Percentiles rank a stretch among this genome's conserved stretches.
These are phyloP conservation scores for Naematelia encephala DNA, from an alignment of 768 basidiomycete genomes.

Conservation along the genomic window DNA sequence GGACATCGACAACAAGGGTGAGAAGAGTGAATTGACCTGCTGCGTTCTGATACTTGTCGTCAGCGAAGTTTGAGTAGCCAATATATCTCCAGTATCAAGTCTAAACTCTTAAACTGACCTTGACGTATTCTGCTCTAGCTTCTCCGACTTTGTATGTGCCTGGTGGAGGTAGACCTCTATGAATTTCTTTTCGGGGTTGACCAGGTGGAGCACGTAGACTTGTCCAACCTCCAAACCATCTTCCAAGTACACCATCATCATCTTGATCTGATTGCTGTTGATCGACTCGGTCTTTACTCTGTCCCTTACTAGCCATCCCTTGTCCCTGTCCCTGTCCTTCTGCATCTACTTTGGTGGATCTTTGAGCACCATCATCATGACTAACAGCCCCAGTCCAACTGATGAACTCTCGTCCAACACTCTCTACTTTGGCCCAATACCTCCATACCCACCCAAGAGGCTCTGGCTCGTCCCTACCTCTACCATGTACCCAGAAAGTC, in stretches of 20 bases:
- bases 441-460: slow-evolving; percentile 32
- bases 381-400: slow-evolving; percentile 3
- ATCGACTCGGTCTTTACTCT: background rate
- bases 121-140: slow-evolving; percentile 48
- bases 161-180: slow-evolving; percentile 39
- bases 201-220: background rate
- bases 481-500: slow-evolving; percentile 49
- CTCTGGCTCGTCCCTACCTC: slow-evolving; percentile 42
- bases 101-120: slow-evolving; percentile 28
- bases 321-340: slow-evolving; percentile 8
- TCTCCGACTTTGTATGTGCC: slow-evolving; percentile 50
- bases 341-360: background rate
- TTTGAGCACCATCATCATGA: background rate
- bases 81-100: too few relatives aligned
- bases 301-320: background rate
- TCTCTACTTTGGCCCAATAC: slow-evolving; percentile 5
- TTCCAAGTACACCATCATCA: slow-evolving; percentile 6
- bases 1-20: slow-evolving; percentile 47
- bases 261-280: slow-evolving; percentile 1
- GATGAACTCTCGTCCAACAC: background rate
- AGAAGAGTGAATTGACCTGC: slow-evolving; percentile 41
- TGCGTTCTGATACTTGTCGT: slow-evolving; percentile 33
- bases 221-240: slow-evolving; percentile 34
- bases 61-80: too few relatives aligned
- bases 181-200: slow-evolving; percentile 7